A percentile compares a stretch with the other conserved stretches of the same genome.
These are phyloP conservation scores for Forsythia suspensa DNA, from an alignment of 257 asterid species.

Conservation along the genomic window DNA sequence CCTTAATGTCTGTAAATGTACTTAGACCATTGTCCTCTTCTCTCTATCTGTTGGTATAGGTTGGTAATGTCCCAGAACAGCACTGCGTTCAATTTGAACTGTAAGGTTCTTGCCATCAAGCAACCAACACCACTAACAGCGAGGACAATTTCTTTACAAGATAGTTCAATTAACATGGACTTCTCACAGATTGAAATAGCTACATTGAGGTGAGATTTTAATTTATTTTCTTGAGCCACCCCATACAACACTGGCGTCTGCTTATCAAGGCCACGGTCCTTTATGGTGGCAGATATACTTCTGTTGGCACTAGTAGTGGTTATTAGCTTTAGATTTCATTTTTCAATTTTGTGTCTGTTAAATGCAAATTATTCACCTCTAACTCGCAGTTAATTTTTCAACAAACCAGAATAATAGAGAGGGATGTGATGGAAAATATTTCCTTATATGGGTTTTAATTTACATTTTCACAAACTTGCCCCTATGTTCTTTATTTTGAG, in stretches of 20 bases:
- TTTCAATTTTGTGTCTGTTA: neutral
- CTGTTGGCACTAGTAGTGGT: too few relatives aligned
- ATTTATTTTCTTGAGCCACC: constrained; percentile 1
- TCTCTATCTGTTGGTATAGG: constrained; percentile 33
- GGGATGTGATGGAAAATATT: too few relatives aligned
- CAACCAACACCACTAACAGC: constrained; percentile 51
- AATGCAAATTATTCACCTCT: neutral
- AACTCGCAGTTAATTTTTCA: too few relatives aligned
- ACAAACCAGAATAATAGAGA: neutral
- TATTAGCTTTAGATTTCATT: too few relatives aligned
- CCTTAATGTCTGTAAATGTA: too few relatives aligned
- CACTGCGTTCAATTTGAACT: constrained; percentile 48
- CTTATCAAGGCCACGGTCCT: neutral
- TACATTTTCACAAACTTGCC: neutral
- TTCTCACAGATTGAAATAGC: constrained; percentile 82
- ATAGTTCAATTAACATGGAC: constrained; percentile 62
- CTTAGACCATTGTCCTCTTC: neutral
- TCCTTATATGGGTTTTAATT: neutral
- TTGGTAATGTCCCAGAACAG: constrained; percentile 54
- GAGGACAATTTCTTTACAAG: constrained; percentile 44
- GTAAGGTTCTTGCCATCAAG: constrained; percentile 76
- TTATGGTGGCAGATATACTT: neutral
- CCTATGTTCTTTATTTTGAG: neutral
- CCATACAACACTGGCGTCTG: neutral
- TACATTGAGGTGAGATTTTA: constrained; percentile 52